Percentiles rank a stretch among this genome's conserved stretches.
These are phyloP conservation scores for Candolleomyces aberdarensis DNA, from an alignment of 768 basidiomycete genomes.

Conservation along the genomic window DNA sequence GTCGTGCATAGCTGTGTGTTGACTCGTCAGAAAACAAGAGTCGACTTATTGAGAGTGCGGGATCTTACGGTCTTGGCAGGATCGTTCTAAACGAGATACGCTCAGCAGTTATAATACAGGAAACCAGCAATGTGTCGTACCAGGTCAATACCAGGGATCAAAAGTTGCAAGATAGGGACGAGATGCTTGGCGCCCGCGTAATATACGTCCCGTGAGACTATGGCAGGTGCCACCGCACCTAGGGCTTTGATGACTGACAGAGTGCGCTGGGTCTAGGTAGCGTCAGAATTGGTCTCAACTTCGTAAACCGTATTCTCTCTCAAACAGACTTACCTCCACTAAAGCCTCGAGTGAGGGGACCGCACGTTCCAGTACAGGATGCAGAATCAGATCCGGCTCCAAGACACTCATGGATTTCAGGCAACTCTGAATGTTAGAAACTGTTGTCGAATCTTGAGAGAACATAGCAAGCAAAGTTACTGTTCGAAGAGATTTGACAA, in stretches of 20 bases:
- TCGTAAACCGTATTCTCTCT: not conserved
- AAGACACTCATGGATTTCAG: conserved; percentile 80
- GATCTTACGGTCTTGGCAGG: conserved; percentile 67
- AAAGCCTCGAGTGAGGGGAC: conserved; percentile 85
- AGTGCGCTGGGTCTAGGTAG: conserved; percentile 74
- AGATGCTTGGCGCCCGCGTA: conserved; percentile 82
- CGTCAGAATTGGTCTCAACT: conserved; percentile 4
- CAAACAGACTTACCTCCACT: conserved; percentile 56
- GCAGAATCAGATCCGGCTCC: conserved; percentile 84
- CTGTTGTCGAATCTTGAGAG: conserved; percentile 74
- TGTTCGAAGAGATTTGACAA: conserved; percentile 79
- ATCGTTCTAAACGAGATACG: conserved; percentile 52
- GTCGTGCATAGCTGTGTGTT: conserved; percentile 62
- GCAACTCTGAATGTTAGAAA: conserved; percentile 72
- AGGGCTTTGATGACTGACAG: conserved; percentile 84
- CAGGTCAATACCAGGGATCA: conserved; percentile 85
- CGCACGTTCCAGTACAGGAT: conserved; percentile 78
- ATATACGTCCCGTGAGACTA: conserved; percentile 77
- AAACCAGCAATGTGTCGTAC: conserved; percentile 34
- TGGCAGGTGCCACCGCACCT: conserved; percentile 73
- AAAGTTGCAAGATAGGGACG: conserved; percentile 72
- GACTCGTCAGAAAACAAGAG: conserved; percentile 5
- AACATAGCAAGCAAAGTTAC: conserved; percentile 89
- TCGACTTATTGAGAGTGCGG: not conserved
- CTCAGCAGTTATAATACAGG: conserved; percentile 2